Conservation (phyloP, 495 filamentous ascomycete species). For the Hyaloscypha bicolor region DNA sequence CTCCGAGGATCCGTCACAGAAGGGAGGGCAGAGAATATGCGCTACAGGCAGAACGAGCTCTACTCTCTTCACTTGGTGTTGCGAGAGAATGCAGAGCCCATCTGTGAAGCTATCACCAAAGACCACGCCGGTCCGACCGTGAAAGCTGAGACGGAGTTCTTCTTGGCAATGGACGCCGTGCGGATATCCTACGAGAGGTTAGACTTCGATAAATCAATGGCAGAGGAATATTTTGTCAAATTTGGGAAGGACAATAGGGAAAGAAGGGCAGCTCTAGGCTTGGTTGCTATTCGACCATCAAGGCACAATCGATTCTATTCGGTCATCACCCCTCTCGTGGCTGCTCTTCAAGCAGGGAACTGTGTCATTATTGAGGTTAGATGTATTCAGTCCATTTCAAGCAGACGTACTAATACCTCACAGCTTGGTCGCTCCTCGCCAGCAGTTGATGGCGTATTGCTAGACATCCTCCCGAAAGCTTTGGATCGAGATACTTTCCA, state of each 20-base stretch:
- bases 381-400: neutral
- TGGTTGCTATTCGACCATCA: conserved; percentile 14
- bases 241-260: conserved; percentile 22
- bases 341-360: conserved; percentile 27
- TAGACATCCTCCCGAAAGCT: conserved; percentile 4
- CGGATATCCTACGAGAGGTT: conserved; percentile 13
- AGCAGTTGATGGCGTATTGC: neutral
- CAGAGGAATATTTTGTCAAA: conserved; percentile 24
- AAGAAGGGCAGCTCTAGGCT: conserved; percentile 17
- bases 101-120: conserved; percentile 16
- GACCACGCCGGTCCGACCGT: neutral
- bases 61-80: conserved; percentile 14
- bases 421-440: conserved; percentile 5
- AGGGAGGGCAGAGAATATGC: conserved; percentile 23
- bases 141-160: conserved; percentile 22
- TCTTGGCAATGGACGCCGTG: conserved; percentile 17
- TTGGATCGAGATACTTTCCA: conserved; percentile 24
- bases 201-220: conserved; percentile 26
- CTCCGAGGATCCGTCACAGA: conserved; percentile 21
- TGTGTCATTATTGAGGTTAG: conserved; percentile 27
- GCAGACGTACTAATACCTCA: neutral
- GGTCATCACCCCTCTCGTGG: conserved; percentile 6
- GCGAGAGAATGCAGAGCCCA: neutral
- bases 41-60: conserved; percentile 27
- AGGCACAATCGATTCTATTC: conserved; percentile 27